These are phyloP conservation scores for Pseudevernia furfuracea DNA, from an alignment of 495 filamentous ascomycete species.

Conservation along the genomic window DNA sequence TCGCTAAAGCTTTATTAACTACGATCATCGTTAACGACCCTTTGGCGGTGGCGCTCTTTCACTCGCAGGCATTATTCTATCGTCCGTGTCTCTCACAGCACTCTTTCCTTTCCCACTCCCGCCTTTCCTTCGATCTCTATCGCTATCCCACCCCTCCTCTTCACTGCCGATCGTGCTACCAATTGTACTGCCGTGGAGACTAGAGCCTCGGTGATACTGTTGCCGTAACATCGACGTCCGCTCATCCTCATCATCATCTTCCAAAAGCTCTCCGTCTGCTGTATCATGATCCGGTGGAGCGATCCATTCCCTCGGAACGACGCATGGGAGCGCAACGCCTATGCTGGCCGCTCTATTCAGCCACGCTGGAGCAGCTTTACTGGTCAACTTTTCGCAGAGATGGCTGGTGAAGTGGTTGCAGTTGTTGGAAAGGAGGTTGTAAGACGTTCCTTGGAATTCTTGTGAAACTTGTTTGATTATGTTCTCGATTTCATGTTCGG, in stretches of 20 bases:
- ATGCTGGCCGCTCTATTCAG: conserved; percentile 74
- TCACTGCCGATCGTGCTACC: conserved; percentile 9
- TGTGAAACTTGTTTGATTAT: conserved; percentile 58
- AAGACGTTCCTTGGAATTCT: conserved; percentile 59
- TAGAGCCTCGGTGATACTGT: conserved; percentile 24
- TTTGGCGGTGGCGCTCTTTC: conserved; percentile 36
- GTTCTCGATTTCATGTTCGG: conserved; percentile 55
- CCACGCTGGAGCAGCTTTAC: conserved; percentile 56
- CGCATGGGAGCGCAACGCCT: conserved; percentile 66
- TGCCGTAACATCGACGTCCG: conserved; percentile 45
- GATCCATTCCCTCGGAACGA: conserved; percentile 74
- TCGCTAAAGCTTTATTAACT: conserved; percentile 1
- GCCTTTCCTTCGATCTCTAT: conserved; percentile 27
- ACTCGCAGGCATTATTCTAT: conserved; percentile 35
- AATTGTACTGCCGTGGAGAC: conserved; percentile 2
- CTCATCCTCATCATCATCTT: conserved; percentile 48
- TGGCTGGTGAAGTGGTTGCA: conserved; percentile 77
- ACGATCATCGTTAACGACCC: background rate
- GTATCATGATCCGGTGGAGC: conserved; percentile 65
- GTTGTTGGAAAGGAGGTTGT: conserved; percentile 70
- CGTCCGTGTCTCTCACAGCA: conserved; percentile 32
- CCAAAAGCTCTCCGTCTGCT: conserved; percentile 58
- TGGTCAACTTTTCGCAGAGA: conserved; percentile 58
- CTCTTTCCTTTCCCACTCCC: conserved; percentile 31
- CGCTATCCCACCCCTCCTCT: conserved; percentile 27